phyloP scores from a whole-genome alignment of 2,329 filamentous ascomycete genomes.

The Salinomyces thailandicus region DNA sequence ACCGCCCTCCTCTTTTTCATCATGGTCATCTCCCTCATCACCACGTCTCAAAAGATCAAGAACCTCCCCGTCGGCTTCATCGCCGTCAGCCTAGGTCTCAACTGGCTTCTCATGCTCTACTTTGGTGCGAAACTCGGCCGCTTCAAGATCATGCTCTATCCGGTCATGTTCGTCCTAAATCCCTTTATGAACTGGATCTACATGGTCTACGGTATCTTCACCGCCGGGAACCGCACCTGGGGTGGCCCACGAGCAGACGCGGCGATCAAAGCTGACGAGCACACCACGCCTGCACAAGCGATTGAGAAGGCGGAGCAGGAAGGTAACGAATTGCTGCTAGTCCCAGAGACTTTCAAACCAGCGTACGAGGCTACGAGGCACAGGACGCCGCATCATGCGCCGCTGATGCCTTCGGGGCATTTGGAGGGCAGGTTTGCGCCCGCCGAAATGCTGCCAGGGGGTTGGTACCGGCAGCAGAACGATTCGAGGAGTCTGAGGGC shows the following conservation, averaged over 20 bases:
- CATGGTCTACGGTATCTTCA: constrained; percentile 95
- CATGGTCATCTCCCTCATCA: constrained; percentile 76
- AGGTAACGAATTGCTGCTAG: constrained; percentile 82
- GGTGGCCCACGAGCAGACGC: constrained; percentile 87
- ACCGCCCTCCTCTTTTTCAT: constrained; percentile 92
- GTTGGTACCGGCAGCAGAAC: constrained; percentile 59
- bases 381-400: constrained; percentile 33
- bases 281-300: constrained; percentile 71
- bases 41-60: constrained; percentile 65
- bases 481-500: constrained; percentile 53
- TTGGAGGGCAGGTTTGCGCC: constrained; percentile 71
- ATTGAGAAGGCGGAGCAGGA: constrained; percentile 66
- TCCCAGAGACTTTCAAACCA: constrained; percentile 69
- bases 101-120: constrained; percentile 93
- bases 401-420: constrained; percentile 61
- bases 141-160: constrained; percentile 92
- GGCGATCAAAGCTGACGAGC: constrained; percentile 57
- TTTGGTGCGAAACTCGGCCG: constrained; percentile 78
- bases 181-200: constrained; percentile 98
- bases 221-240: constrained; percentile 89
- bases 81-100: constrained; percentile 79
- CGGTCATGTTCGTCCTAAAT: constrained; percentile 82
- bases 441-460: constrained; percentile 55
- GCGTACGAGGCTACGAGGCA: constrained; percentile 40
- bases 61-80: constrained; percentile 90